A percentile compares a stretch with the other conserved stretches of the same genome.
phyloP scores from a whole-genome alignment of 2,329 filamentous ascomycete species.

The Intubia oerlemansii region DNA sequence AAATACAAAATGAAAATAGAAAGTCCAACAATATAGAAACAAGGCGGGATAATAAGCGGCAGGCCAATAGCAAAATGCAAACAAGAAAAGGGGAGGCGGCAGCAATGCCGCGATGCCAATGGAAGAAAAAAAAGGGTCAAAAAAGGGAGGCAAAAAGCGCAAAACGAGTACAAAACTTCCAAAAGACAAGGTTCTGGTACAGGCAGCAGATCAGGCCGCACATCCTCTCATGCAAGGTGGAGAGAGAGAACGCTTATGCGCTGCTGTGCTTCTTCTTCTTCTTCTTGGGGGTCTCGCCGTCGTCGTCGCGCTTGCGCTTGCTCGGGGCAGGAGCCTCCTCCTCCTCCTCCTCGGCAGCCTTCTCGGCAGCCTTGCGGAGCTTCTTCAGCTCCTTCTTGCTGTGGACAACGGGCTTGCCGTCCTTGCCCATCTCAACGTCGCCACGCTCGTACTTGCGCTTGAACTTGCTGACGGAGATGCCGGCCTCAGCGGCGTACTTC shows the following conservation, averaged over 20 bases:
- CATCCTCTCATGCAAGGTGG: too few species aligned
- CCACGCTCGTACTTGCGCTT: slow-evolving; percentile 59
- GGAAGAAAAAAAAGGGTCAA: neutral
- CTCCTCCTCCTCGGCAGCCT: slow-evolving; percentile 18
- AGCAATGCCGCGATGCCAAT: neutral
- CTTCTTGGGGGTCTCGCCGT: slow-evolving; percentile 36
- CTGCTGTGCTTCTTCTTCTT: slow-evolving; percentile 23
- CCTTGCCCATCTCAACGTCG: slow-evolving; percentile 43
- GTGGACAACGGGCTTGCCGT: slow-evolving; percentile 43
- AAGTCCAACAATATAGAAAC: too few species aligned
- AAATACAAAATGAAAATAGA: neutral
- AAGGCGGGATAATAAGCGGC: too few species aligned
- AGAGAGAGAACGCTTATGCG: too few species aligned
- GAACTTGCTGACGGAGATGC: slow-evolving; percentile 55
- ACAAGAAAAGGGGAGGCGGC: neutral
- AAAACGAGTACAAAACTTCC: too few species aligned
- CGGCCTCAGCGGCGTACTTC: slow-evolving; percentile 41
- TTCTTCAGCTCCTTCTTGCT: slow-evolving; percentile 25
- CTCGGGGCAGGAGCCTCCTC: too few species aligned
- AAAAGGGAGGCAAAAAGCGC: neutral
- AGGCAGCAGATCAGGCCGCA: too few species aligned
- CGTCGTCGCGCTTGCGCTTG: slow-evolving; percentile 50
- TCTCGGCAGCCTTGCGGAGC: slow-evolving; percentile 9
- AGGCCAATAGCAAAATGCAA: neutral
- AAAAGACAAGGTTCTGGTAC: slow-evolving; percentile 1